A percentile compares a stretch with the other conserved stretches of the same genome.
Evolutionary conservation across 768 basidiomycete genomes (phyloP).

Genomic region (Lactarius quietus): DNA sequence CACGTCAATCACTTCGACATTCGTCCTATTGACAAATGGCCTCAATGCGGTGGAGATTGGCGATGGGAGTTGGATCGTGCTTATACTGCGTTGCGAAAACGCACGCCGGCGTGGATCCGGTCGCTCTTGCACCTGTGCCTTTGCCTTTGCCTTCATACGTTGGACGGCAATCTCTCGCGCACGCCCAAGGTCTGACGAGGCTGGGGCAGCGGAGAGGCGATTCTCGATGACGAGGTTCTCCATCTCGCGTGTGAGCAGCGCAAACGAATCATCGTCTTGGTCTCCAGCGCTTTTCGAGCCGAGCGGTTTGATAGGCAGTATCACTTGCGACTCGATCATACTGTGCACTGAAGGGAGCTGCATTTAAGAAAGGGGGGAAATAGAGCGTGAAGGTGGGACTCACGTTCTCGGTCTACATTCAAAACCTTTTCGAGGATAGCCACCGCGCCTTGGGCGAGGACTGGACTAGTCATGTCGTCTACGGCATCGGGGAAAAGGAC

Average conservation of each 20-base stretch:
- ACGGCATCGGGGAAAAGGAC: constrained; percentile 48
- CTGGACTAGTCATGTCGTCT: constrained; percentile 1
- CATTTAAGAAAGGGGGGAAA: background rate
- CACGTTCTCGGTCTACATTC: constrained; percentile 19
- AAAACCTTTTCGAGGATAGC: constrained; percentile 17
- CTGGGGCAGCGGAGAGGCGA: constrained; percentile 10
- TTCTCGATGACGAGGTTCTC: constrained; percentile 25
- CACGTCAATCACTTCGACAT: constrained; percentile 21
- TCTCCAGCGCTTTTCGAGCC: background rate
- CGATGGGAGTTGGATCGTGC: constrained; percentile 16
- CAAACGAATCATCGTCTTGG: constrained; percentile 19
- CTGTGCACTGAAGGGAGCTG: constrained; percentile 4
- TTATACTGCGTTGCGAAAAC: constrained; percentile 19
- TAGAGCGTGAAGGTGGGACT: background rate
- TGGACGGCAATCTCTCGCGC: constrained; percentile 17
- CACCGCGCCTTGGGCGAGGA: constrained; percentile 7
- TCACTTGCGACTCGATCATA: constrained; percentile 14
- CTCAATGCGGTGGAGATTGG: constrained; percentile 14
- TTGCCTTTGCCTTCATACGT: constrained; percentile 17
- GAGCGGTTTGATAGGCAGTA: constrained; percentile 9
- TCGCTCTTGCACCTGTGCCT: constrained; percentile 10
- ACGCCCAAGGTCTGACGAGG: constrained; percentile 20
- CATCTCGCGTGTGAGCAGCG: constrained; percentile 26
- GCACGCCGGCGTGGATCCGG: constrained; percentile 15
- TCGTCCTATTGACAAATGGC: background rate